Evolutionary conservation across 352 stramenopile species (phyloP).

Genomic region (Phytophthora cryptogea): DNA sequence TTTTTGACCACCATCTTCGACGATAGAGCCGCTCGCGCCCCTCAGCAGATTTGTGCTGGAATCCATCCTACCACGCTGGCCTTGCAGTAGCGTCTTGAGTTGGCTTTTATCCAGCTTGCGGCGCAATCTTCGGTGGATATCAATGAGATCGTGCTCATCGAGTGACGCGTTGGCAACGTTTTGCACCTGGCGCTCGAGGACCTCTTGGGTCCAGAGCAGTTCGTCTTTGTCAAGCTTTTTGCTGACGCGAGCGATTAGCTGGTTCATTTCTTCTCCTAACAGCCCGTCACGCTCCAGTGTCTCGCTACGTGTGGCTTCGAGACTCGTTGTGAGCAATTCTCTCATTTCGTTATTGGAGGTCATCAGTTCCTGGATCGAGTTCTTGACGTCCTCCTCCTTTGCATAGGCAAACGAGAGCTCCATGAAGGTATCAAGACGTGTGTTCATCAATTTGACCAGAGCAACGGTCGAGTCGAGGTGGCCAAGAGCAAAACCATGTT

Average conservation of each 20-base stretch:
- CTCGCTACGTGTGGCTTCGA: constrained; percentile 51
- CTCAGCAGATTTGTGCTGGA: constrained; percentile 7
- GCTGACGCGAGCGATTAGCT: constrained; percentile 65
- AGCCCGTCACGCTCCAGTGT: constrained; percentile 53
- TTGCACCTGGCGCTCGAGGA: constrained; percentile 66
- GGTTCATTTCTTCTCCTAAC: constrained; percentile 61
- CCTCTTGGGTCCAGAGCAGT: constrained; percentile 74
- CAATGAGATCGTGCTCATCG: constrained; percentile 62
- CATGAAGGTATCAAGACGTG: constrained; percentile 62
- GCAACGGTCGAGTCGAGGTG: constrained; percentile 58
- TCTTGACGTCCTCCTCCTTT: constrained; percentile 78
- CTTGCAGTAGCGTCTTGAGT: constrained; percentile 54
- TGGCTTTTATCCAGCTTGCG: constrained; percentile 69
- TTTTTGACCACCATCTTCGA: constrained; percentile 17
- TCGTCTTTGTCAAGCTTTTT: constrained; percentile 84
- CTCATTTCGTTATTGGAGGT: constrained; percentile 47
- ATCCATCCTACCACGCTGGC: constrained; percentile 43
- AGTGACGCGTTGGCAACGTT: constrained; percentile 68
- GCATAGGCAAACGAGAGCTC: constrained; percentile 68
- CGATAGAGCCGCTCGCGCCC: constrained; percentile 18
- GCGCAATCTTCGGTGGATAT: constrained; percentile 59
- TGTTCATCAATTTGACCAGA: constrained; percentile 69
- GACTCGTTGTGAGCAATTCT: constrained; percentile 48
- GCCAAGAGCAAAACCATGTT: constrained; percentile 52
- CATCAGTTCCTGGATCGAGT: constrained; percentile 68